Evolutionary conservation across 2,329 filamentous ascomycete species (phyloP), one percentile per base, ranked within the genome.

Genomic region (Diplodia seriata): DNA sequence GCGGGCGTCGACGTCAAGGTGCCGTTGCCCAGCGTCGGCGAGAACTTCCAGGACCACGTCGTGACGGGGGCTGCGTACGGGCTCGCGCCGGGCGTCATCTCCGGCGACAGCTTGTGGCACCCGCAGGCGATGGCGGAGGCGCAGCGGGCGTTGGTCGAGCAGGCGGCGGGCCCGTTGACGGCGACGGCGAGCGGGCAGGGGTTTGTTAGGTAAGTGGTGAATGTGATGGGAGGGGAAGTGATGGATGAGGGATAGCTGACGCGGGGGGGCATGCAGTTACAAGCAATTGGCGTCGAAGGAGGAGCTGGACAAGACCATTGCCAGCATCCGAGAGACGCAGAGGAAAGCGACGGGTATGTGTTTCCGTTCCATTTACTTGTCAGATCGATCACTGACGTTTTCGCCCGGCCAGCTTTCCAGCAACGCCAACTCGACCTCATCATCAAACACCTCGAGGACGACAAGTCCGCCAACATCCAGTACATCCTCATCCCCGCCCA

Each of bases 21-120:
- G 3, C 71, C 75, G 7, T 70, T 75, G 26, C 73, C 74, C 0
- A 67, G 68, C 11, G 76, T 80, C 2, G 78, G 78, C 2, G 76
- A 78, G 50, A 77, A 77, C 57, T 68, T 80, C n/a, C 75, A 76
- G 51, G 77, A 79, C 62, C 77, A 78, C 2, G 33, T 36, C 33
- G 33, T 36, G 8, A 12, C 33, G 33, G 33, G 33, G 7, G 33
- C 33, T 11, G 11, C 3, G 2, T 62, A 62, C 15, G 26, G 50
- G 29, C 57, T 62, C 11, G 57, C 26, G 26, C 26, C 26, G 15
- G 61, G 61, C 2, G 20, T 20, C 9, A 18, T 38, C 18, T 68
- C 67, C 8, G 29, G 20, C 26, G 56, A 62, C 14, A 66, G 38
- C 9, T 12, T 66, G 29, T 49, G 20, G 11, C 33, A 65, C 8